These are phyloP conservation scores for Ogataea populi-albae DNA, from an alignment of 805 yeast genomes.

Conservation along the genomic window DNA sequence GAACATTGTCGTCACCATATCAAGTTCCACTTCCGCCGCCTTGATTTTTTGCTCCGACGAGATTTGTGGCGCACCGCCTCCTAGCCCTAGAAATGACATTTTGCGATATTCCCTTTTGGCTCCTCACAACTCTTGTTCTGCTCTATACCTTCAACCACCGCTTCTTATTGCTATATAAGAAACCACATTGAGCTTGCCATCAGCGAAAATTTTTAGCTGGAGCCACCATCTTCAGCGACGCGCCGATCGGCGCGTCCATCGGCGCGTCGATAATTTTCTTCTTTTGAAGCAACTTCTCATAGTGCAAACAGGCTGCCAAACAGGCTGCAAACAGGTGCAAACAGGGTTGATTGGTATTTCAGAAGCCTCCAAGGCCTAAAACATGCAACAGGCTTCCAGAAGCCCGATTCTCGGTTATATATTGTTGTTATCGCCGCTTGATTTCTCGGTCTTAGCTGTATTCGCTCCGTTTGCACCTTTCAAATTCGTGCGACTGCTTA, in stretches of 20 bases:
- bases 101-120: slow-evolving; percentile 1
- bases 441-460: too few relatives aligned
- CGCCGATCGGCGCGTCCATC: slow-evolving; percentile 7
- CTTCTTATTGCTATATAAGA: too few relatives aligned
- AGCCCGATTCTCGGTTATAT: too few relatives aligned
- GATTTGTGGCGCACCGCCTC: slow-evolving; percentile 70
- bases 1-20: slow-evolving; percentile 97
- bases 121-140: not conserved
- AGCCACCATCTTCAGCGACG: too few relatives aligned
- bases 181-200: too few relatives aligned
- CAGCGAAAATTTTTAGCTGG: slow-evolving; percentile 9
- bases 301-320: not conserved
- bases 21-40: slow-evolving; percentile 96
- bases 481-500: too few relatives aligned
- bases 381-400: too few relatives aligned
- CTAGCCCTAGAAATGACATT: slow-evolving; percentile 76
- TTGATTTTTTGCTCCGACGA: slow-evolving; percentile 72
- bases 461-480: too few relatives aligned
- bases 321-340: not conserved
- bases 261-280: slow-evolving; percentile 3
- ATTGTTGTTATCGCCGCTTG: too few relatives aligned
- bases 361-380: too few relatives aligned
- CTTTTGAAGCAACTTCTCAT: too few relatives aligned
- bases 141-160: too few relatives aligned
- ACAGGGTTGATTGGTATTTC: not conserved